These are phyloP conservation scores for Auriscalpium vulgare DNA, from an alignment of 768 basidiomycete genomes.

Conservation along the genomic window DNA sequence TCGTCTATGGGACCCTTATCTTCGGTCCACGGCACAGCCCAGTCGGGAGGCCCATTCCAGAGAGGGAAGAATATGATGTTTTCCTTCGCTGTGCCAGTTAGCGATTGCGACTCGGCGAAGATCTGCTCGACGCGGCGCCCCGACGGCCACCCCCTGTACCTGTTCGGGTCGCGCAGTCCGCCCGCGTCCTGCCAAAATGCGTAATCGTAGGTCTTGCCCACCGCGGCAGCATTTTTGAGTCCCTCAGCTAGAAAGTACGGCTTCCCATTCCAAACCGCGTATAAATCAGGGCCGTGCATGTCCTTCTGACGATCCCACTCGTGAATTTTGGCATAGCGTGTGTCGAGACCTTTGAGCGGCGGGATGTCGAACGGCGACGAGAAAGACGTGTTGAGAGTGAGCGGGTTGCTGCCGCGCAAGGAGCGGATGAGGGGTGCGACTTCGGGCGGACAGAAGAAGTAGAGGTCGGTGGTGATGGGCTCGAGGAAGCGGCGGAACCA, in stretches of 20 bases:
- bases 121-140: slow-evolving; percentile 30
- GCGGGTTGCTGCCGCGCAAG: slow-evolving; percentile 25
- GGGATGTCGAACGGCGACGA: slow-evolving; percentile 39
- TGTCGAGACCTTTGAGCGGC: slow-evolving; percentile 28
- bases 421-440: slow-evolving; percentile 26
- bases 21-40: slow-evolving; percentile 33
- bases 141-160: slow-evolving; percentile 43
- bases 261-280: slow-evolving; percentile 51
- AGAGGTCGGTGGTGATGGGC: slow-evolving; percentile 37
- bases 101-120: slow-evolving; percentile 28
- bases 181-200: slow-evolving; percentile 55
- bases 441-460: slow-evolving; percentile 42
- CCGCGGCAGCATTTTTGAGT: slow-evolving; percentile 18
- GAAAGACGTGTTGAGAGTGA: slow-evolving; percentile 40
- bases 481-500: slow-evolving; percentile 42
- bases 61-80: slow-evolving; percentile 45
- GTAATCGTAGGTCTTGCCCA: slow-evolving; percentile 35
- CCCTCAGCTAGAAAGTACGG: slow-evolving; percentile 41
- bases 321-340: slow-evolving; percentile 35
- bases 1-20: slow-evolving; percentile 40
- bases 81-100: slow-evolving; percentile 24
- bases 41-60: slow-evolving; percentile 24
- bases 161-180: slow-evolving; percentile 39
- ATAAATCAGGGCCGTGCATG: slow-evolving; percentile 39
- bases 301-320: slow-evolving; percentile 34